Base-by-base conservation (phyloP, 345 rosid species). In the Bruguiera sexangula region DNA sequence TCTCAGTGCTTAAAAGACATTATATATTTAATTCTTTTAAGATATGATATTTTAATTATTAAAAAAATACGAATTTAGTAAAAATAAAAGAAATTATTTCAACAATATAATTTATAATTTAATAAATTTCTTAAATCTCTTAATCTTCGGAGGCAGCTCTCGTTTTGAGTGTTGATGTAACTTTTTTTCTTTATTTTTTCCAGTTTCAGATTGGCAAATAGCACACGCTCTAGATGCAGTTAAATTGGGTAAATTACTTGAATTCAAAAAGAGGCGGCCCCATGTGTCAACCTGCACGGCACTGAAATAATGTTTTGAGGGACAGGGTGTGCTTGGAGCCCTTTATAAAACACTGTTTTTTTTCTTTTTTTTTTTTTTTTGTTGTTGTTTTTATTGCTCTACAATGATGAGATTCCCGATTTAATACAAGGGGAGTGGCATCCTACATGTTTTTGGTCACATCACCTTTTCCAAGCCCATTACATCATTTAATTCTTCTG, bases 361-460 rank as follows among this genome's bases (percentile, higher is more conserved):
- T 68, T 19, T 39, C 55, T 61, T 27, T 27, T 27, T 27, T 27
- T 0, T 27, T 1, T 27, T 27, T 27, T 27, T 2, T 27, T 27
- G 1, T 27, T 27, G 29, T 27, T 65, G 60, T 67, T 29, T 48
- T 70, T 65, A 63, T 74, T 68, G 65, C 21, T 29, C 66, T 58
- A 64, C 73, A 69, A 78, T 77, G 73, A 80, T 75, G 83, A 78
- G 80, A 78, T 78, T 73, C 80, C 78, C 76, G 57, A 55, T 68
- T 74, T 46, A 71, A 61, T 52, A 22, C 32, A 13, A 5, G 60
- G 26, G 63, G 13, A 66, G 77, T 70, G 76, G 80, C 66, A 48
- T 59, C 81, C 80, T 78, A 78, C 77, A 75, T 75, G 81, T 67
- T 74, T 34, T 26, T 70, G 15, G 34, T 8, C 63, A 8, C 55